Percentiles rank a stretch among this genome's conserved stretches.
Evolutionary conservation across 2,329 filamentous ascomycete genomes (phyloP).

Genomic region (Scopulariopsis brevicaulis): DNA sequence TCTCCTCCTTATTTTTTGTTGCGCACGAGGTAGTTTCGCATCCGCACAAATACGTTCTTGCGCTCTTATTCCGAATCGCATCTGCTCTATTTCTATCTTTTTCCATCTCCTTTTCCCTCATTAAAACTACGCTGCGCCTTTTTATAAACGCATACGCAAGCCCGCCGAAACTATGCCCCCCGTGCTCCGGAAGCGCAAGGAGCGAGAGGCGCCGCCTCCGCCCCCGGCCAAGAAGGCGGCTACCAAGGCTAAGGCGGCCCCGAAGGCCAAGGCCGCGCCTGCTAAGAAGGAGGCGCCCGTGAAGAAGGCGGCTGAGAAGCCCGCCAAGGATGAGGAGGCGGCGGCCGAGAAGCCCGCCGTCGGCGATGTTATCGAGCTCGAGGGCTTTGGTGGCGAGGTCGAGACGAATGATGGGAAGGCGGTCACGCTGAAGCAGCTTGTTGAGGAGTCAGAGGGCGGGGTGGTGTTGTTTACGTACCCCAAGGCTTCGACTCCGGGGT

Average conservation of each 20-base stretch:
- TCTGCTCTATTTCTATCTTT: no score
- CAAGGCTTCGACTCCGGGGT: slow-evolving; percentile 86
- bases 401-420: slow-evolving; percentile 76
- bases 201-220: slow-evolving; percentile 31
- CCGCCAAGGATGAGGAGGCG: not conserved
- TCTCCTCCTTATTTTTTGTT: not conserved
- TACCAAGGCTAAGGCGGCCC: slow-evolving; percentile 16
- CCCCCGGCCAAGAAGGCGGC: slow-evolving; percentile 19
- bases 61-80: no score
- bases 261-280: slow-evolving; percentile 9
- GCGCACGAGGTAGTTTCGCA: not conserved
- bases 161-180: slow-evolving; percentile 34
- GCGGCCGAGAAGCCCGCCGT: slow-evolving; percentile 20
- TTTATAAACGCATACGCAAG: not conserved
- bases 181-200: slow-evolving; percentile 51
- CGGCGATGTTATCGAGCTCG: slow-evolving; percentile 44
- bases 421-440: slow-evolving; percentile 68
- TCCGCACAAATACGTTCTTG: not conserved
- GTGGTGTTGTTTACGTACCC: slow-evolving; percentile 94
- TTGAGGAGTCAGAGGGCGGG: slow-evolving; percentile 73
- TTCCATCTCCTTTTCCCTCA: not conserved
- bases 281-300: slow-evolving; percentile 17
- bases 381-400: slow-evolving; percentile 58
- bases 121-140: not conserved
- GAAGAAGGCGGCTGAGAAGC: slow-evolving; percentile 14